phyloP scores from a whole-genome alignment of 2,329 filamentous ascomycete species.

The Fusarium torulosum region DNA sequence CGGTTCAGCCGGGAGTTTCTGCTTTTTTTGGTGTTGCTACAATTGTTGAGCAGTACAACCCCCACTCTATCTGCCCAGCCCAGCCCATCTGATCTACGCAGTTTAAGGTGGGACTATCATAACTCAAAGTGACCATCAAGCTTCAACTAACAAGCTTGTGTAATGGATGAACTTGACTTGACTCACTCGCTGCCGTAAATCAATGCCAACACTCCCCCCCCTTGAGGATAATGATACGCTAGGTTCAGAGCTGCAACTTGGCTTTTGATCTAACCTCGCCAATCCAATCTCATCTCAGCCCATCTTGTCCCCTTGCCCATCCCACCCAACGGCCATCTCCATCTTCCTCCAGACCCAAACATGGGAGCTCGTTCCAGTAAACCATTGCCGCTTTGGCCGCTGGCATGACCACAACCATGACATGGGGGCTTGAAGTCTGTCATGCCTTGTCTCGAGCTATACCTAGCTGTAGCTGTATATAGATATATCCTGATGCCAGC shows the following conservation, averaged over 20 bases:
- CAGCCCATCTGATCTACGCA: slow-evolving; percentile 10
- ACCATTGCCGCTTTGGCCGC: slow-evolving; percentile 42
- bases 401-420: slow-evolving; percentile 19
- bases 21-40: slow-evolving; percentile 10
- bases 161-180: slow-evolving; percentile 17
- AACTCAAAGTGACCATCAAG: slow-evolving; percentile 11
- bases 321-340: slow-evolving; percentile 28
- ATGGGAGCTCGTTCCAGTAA: slow-evolving; percentile 37
- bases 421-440: neutral
- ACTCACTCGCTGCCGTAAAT: slow-evolving; percentile 1
- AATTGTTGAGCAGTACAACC: slow-evolving; percentile 18
- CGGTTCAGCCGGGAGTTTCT: slow-evolving; percentile 35
- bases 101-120: neutral
- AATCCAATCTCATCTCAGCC: slow-evolving; percentile 47
- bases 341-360: neutral
- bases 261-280: slow-evolving; percentile 25
- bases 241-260: slow-evolving; percentile 6
- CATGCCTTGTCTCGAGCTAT: slow-evolving; percentile 21
- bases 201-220: slow-evolving; percentile 7
- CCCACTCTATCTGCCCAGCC: slow-evolving; percentile 20
- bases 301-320: slow-evolving; percentile 33
- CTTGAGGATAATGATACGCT: slow-evolving; percentile 14
- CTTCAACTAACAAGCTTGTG: slow-evolving; percentile 33
- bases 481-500: slow-evolving; percentile 29
- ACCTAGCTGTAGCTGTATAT: slow-evolving; percentile 15